Evolutionary conservation across 257 asterid species (phyloP).

Genomic region (Salvia splendens): DNA sequence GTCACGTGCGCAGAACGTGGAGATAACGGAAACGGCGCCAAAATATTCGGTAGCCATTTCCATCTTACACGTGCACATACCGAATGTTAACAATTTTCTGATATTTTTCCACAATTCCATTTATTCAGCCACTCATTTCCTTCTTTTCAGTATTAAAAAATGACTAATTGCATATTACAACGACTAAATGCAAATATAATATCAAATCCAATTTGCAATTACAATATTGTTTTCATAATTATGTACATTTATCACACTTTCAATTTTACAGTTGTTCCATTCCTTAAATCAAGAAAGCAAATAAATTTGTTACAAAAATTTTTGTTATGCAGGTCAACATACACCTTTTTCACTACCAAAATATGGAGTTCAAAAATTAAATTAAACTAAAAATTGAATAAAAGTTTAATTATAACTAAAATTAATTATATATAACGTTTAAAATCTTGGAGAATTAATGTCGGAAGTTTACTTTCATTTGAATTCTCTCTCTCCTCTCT

Average conservation of each 20-base stretch:
- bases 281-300: no score
- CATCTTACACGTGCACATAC: constrained; percentile 27
- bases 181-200: no score
- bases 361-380: no score
- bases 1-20: constrained; percentile 37
- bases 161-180: no score
- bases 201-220: no score
- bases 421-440: background rate
- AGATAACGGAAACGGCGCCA: constrained; percentile 31
- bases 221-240: no score
- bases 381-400: background rate
- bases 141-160: background rate
- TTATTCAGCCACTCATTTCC: background rate
- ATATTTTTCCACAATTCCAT: background rate
- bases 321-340: no score
- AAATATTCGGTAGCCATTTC: constrained; percentile 19
- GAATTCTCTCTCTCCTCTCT: background rate
- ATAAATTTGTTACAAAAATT: no score
- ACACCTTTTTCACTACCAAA: no score
- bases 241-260: no score
- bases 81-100: constrained; percentile 6
- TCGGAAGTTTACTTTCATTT: background rate
- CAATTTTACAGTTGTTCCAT: no score
- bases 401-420: background rate
- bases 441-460: background rate